Conservation (phyloP, 768 basidiomycete genomes). For the Coprinellus aureogranulatus region DNA sequence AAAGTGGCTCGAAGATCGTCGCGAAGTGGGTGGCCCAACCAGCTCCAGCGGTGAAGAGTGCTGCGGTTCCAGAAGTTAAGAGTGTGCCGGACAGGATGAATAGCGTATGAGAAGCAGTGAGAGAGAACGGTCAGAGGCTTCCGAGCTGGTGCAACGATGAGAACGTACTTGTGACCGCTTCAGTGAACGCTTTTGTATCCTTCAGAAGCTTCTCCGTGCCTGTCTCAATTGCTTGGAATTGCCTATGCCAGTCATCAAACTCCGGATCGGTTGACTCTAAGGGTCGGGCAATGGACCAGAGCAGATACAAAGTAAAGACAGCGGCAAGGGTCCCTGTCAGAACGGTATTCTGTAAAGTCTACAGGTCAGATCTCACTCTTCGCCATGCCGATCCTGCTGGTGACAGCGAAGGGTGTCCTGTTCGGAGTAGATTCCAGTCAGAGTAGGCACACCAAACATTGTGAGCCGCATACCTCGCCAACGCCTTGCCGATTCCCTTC, state of each 20-base stretch:
- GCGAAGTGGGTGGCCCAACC: slow-evolving; percentile 65
- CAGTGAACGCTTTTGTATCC: slow-evolving; percentile 84
- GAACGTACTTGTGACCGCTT: slow-evolving; percentile 70
- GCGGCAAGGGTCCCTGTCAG: not conserved
- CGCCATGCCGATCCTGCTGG: slow-evolving; percentile 83
- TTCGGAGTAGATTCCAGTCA: not conserved
- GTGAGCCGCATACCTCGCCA: slow-evolving; percentile 57
- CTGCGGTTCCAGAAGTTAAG: slow-evolving; percentile 30
- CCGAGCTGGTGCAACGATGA: too few relatives aligned
- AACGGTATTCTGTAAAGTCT: not conserved
- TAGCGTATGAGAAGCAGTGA: not conserved
- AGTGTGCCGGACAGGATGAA: not conserved
- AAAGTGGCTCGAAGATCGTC: slow-evolving; percentile 60
- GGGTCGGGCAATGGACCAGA: not conserved
- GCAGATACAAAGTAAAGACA: not conserved
- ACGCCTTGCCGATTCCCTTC: slow-evolving; percentile 82
- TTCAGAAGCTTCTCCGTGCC: slow-evolving; percentile 89
- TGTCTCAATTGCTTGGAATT: slow-evolving; percentile 74
- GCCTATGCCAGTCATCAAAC: slow-evolving; percentile 82
- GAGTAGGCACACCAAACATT: slow-evolving; percentile 4
- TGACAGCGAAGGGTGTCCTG: slow-evolving; percentile 90
- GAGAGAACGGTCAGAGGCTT: not conserved
- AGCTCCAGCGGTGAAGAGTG: slow-evolving; percentile 62
- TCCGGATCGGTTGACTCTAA: slow-evolving; percentile 81
- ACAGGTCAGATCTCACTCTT: slow-evolving; percentile 64